Base-by-base conservation (phyloP, 257 asterid species). In the Solanum rostratum region DNA sequence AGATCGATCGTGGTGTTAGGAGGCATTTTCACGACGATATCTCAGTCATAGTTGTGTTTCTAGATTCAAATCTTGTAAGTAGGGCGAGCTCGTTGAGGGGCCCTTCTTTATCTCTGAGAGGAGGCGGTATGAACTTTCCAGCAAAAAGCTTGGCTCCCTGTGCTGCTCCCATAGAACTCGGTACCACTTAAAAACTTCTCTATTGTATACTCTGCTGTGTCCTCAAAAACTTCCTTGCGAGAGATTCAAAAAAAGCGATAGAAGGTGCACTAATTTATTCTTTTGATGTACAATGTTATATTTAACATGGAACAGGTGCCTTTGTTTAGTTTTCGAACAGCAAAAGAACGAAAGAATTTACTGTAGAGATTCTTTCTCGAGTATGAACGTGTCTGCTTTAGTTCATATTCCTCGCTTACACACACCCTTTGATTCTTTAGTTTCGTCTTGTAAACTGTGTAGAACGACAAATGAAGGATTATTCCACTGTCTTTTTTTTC, bases 11-110 rank as follows among this genome's bases (percentile, higher is more conserved):
- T 45, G 93, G 93, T 16, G 90, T 90, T 63, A 84, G 93, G 30
- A 80, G 91, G 79, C 93, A 90, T 89, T 90, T 90, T 79, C 93
- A 90, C 46, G 91, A 89, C 57, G 91, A 90, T 86, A 89, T 90
- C 60, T 86, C 91, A 2, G 91, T 90, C 29, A 37, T 90, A 19
- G 90, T 90, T 20, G 85, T 88, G 53, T 88, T 87, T 76, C 85
- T 90, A 27, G 91, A 87, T 70, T 83, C 88, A 11, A 79, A 85
- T 85, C 90, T 88, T 45, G 88, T 89, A 85, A 90, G 88, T 81
- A 86, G 85, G 87, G 91, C 90, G 29, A 89, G 87, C 84, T 86
- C 88, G 33, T 57, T 88, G 79, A 89, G 70, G 62, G 89, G 89
- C 29, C 90, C 90, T 10, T 80, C 88, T 22, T 27, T 89, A 85